A percentile compares a stretch with the other conserved stretches of the same genome.
These are phyloP conservation scores for Podaxis sp. DNA, from an alignment of 768 basidiomycete genomes.

Conservation along the genomic window DNA sequence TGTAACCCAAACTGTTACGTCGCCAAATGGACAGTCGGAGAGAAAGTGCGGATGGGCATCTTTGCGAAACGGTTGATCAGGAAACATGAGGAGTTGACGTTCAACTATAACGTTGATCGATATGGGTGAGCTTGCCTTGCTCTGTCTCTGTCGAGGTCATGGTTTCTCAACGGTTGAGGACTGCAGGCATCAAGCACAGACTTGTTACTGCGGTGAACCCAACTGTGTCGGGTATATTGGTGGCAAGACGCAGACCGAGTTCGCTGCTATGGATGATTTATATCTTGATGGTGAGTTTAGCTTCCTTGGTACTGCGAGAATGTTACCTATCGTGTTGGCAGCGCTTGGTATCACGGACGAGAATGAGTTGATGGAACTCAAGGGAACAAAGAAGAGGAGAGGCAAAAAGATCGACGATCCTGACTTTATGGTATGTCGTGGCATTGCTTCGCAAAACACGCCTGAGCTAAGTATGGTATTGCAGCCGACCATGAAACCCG, in stretches of 20 bases:
- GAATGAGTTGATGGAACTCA: conserved; percentile 76
- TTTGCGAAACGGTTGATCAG: conserved; percentile 84
- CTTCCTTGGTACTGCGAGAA: neutral
- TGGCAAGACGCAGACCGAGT: conserved; percentile 97
- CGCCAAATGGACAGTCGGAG: conserved; percentile 94
- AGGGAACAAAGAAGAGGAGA: conserved; percentile 93
- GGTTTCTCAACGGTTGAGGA: conserved; percentile 2
- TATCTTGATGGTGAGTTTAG: conserved; percentile 78
- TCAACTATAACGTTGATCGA: conserved; percentile 99
- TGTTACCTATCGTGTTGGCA: conserved; percentile 27
- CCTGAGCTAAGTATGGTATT: conserved; percentile 10
- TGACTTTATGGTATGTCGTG: conserved; percentile 72
- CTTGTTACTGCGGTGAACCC: conserved; percentile 92
- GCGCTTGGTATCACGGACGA: conserved; percentile 95
- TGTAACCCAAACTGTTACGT: conserved; percentile 98
- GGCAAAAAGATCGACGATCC: conserved; percentile 89
- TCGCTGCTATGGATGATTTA: conserved; percentile 91
- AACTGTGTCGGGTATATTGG: conserved; percentile 97
- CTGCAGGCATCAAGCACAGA: conserved; percentile 88
- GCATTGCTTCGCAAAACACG: neutral
- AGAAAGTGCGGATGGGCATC: conserved; percentile 93
- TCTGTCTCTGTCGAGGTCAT: neutral
- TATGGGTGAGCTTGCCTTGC: conserved; percentile 70
- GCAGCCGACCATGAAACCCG: conserved; percentile 76
- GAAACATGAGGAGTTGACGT: conserved; percentile 88